Conservation (phyloP, 371 early-diverging fungal species). For the Circinella umbellata region DNA sequence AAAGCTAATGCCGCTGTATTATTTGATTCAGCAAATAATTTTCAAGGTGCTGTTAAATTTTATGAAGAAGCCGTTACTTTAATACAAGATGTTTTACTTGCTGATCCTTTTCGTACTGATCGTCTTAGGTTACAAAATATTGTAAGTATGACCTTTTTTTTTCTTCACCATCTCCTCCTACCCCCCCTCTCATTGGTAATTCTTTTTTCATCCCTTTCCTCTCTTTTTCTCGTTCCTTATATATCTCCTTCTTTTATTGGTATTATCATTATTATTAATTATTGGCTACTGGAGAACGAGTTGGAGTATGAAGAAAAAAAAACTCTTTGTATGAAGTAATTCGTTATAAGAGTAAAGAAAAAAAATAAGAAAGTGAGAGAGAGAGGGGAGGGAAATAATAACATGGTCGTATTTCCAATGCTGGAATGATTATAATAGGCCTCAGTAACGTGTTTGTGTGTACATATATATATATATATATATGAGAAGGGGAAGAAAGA, state of each 20-base stretch:
- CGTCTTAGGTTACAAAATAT: conserved; percentile 29
- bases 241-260: too few relatives aligned
- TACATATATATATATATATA: too few relatives aligned
- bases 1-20: conserved; percentile 35
- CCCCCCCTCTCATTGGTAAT: too few relatives aligned
- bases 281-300: too few relatives aligned
- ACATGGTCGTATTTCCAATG: background rate
- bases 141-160: conserved; percentile 23
- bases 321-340: too few relatives aligned
- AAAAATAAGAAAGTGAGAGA: too few relatives aligned
- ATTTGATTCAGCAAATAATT: conserved; percentile 23
- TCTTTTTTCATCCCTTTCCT: too few relatives aligned
- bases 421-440: background rate
- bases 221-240: too few relatives aligned
- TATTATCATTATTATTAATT: too few relatives aligned
- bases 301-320: too few relatives aligned
- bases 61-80: conserved; percentile 30
- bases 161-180: background rate
- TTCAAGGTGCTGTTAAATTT: conserved; percentile 20
- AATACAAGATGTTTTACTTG: conserved; percentile 13
- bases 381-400: conserved; percentile 13
- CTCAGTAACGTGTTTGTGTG: too few relatives aligned
- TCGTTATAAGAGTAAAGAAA: too few relatives aligned
- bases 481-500: background rate
- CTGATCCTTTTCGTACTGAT: conserved; percentile 13